Evolutionary conservation across 768 basidiomycete species (phyloP).

Genomic region (Rhodotorula sphaerocarpa): DNA sequence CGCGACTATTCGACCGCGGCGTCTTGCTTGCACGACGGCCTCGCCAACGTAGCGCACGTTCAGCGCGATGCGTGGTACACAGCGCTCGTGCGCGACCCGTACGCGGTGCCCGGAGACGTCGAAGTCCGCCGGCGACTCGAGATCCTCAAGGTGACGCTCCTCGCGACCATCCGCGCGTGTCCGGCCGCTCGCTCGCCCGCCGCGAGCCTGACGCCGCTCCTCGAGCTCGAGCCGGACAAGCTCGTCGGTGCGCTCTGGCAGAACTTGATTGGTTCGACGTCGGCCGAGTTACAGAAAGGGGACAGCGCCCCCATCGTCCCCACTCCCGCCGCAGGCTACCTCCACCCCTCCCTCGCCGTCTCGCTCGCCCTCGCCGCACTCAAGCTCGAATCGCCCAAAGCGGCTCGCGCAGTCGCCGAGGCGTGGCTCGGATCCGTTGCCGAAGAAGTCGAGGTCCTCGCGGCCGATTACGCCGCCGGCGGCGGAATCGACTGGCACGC

Average conservation of each 20-base stretch:
- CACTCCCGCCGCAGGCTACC: slow-evolving; percentile 6
- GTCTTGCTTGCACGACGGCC: slow-evolving; percentile 2
- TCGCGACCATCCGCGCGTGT: slow-evolving; percentile 28
- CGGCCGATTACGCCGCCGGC: not conserved
- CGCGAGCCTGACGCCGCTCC: not conserved
- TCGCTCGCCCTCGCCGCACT: slow-evolving; percentile 30
- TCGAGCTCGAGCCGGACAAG: not conserved
- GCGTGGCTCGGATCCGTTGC: slow-evolving; percentile 25
- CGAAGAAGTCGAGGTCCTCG: slow-evolving; percentile 23
- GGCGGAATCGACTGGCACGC: not conserved
- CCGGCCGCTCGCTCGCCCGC: not conserved
- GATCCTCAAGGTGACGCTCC: slow-evolving; percentile 25
- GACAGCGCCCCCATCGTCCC: slow-evolving; percentile 31
- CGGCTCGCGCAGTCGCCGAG: slow-evolving; percentile 19
- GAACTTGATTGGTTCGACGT: not conserved
- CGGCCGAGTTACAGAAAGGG: not conserved
- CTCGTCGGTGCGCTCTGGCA: slow-evolving; percentile 22
- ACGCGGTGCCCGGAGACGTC: not conserved
- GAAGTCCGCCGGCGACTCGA: slow-evolving; percentile 17
- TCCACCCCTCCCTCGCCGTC: slow-evolving; percentile 29
- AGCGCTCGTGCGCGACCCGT: not conserved
- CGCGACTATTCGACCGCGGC: slow-evolving; percentile 24
- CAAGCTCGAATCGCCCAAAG: slow-evolving; percentile 21
- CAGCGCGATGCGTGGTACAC: slow-evolving; percentile 7
- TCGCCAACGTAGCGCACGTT: not conserved